These are phyloP conservation scores for Articulospora tetracladia DNA, from an alignment of 495 filamentous ascomycete genomes.

Conservation along the genomic window DNA sequence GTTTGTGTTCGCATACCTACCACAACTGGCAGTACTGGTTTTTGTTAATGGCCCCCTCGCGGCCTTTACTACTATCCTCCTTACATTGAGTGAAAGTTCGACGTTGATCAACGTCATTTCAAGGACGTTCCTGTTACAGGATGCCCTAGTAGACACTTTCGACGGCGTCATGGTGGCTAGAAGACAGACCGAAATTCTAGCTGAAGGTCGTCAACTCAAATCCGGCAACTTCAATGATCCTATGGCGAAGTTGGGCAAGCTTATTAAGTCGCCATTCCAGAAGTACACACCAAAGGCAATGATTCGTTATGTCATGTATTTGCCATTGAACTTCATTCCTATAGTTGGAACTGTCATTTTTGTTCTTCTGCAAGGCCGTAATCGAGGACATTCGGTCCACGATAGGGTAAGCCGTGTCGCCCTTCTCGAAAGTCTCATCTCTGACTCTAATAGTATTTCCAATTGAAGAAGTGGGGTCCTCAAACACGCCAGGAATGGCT, in stretches of 20 bases:
- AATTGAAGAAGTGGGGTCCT: constrained; percentile 76
- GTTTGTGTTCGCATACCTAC: constrained; percentile 89
- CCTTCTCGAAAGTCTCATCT: background rate
- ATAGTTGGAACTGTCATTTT: constrained; percentile 79
- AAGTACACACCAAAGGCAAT: constrained; percentile 62
- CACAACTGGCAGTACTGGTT: constrained; percentile 75
- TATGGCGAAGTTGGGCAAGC: constrained; percentile 68
- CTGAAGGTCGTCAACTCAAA: constrained; percentile 69
- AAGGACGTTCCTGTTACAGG: constrained; percentile 71
- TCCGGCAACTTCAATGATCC: constrained; percentile 45
- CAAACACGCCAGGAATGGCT: constrained; percentile 62
- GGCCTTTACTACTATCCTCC: constrained; percentile 68
- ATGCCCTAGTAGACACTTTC: constrained; percentile 84
- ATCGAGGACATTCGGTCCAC: constrained; percentile 34
- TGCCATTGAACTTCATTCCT: constrained; percentile 93
- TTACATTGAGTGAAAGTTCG: constrained; percentile 79
- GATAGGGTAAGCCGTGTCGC: constrained; percentile 17
- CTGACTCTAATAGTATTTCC: constrained; percentile 61
- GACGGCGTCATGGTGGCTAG: constrained; percentile 70
- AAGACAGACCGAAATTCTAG: constrained; percentile 55
- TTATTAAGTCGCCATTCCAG: constrained; percentile 64
- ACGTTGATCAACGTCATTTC: constrained; percentile 72
- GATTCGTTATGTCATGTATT: constrained; percentile 64
- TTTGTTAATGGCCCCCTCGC: constrained; percentile 85
- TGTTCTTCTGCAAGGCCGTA: constrained; percentile 65